A percentile compares a stretch with the other conserved stretches of the same genome.
phyloP scores from a whole-genome alignment of 805 yeast species.

The Wickerhamiella spandovensis region DNA sequence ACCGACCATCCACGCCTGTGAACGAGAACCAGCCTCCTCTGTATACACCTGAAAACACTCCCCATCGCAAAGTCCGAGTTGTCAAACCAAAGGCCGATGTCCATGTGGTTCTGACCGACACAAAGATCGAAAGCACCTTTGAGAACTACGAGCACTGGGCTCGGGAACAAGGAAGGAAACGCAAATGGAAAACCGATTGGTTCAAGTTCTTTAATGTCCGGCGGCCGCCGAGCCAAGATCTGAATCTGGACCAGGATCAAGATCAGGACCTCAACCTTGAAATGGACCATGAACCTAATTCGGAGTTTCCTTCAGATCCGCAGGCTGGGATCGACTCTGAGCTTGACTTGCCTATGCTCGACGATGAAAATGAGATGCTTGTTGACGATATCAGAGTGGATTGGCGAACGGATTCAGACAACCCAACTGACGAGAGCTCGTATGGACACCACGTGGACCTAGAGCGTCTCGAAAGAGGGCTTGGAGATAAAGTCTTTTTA shows the following conservation, averaged over 20 bases:
- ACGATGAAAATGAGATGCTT: not conserved
- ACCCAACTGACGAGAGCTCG: not conserved
- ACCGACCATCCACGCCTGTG: too few relatives aligned
- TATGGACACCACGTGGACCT: not conserved
- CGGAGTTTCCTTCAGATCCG: too few relatives aligned
- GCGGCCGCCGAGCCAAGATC: too few relatives aligned
- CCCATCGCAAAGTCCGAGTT: not conserved
- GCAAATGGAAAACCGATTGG: not conserved
- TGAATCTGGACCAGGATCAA: not conserved
- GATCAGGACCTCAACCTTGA: not conserved
- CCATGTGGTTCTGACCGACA: not conserved
- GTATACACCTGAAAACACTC: not conserved
- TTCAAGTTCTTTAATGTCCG: not conserved
- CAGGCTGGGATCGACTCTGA: too few relatives aligned
- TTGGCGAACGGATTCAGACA: not conserved
- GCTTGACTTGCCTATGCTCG: too few relatives aligned
- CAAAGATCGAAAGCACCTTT: not conserved
- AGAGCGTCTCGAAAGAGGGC: not conserved
- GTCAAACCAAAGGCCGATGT: not conserved
- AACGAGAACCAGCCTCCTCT: not conserved
- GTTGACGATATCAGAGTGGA: not conserved
- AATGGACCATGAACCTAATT: not conserved
- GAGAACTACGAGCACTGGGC: not conserved
- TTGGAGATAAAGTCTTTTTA: not conserved
- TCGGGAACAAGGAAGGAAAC: not conserved